These are phyloP conservation scores for Neonectria coccinea DNA, from an alignment of 2,329 filamentous ascomycete species.

Conservation along the genomic window DNA sequence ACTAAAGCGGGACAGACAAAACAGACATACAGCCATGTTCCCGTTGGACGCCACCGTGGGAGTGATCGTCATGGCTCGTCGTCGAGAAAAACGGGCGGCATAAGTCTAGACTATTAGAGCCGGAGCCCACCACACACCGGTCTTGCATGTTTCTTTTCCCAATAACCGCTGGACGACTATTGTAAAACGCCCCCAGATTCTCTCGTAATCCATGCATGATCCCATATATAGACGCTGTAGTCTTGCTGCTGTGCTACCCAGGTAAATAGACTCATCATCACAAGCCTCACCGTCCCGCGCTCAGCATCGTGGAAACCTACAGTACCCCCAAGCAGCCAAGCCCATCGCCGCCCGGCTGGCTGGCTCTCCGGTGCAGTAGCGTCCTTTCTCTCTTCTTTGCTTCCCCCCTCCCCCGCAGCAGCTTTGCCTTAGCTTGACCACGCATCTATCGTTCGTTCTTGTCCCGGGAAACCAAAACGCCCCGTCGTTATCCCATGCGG, in stretches of 20 bases:
- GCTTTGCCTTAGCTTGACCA: too few relatives aligned
- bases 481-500: too few relatives aligned
- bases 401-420: too few relatives aligned
- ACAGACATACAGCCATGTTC: not conserved
- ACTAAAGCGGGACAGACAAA: not conserved
- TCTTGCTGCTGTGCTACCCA: too few relatives aligned
- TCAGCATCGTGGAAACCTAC: not conserved
- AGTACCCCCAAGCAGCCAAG: too few relatives aligned
- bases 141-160: not conserved
- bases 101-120: too few relatives aligned
- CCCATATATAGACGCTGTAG: too few relatives aligned
- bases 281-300: slow-evolving; percentile 10
- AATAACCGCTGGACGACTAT: not conserved
- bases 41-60: slow-evolving; percentile 3
- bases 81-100: not conserved
- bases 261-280: slow-evolving; percentile 13
- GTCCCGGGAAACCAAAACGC: too few relatives aligned
- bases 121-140: not conserved
- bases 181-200: not conserved
- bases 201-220: not conserved
- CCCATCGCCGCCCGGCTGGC: too few relatives aligned
- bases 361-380: not conserved
- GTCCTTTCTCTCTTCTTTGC: too few relatives aligned
- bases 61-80: slow-evolving; percentile 5
- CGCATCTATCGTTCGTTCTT: too few relatives aligned